phyloP scores from a whole-genome alignment of 176 grass and related monocot species.

The Ananas comosus region DNA sequence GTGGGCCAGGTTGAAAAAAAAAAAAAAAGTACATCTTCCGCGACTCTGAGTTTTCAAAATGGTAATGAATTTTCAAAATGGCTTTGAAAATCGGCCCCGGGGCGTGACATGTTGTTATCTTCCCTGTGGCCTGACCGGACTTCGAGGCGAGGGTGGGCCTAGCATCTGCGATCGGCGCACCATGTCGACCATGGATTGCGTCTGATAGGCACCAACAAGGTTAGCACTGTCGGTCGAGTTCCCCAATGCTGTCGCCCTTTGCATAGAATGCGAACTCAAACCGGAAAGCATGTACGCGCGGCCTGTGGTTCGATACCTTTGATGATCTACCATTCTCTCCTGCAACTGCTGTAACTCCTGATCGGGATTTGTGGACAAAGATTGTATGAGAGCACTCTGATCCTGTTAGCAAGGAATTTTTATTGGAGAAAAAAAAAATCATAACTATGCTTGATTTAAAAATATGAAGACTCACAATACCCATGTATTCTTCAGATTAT shows the following conservation, averaged over 20 bases:
- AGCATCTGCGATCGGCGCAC: slow-evolving; percentile 54
- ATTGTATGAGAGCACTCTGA: slow-evolving; percentile 46
- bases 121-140: neutral
- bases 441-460: neutral
- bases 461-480: too few relatives aligned
- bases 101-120: too few relatives aligned
- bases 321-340: slow-evolving; percentile 21
- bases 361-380: slow-evolving; percentile 63
- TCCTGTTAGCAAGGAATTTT: slow-evolving; percentile 29
- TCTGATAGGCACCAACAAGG: slow-evolving; percentile 35
- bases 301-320: slow-evolving; percentile 30
- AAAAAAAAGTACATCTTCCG: too few relatives aligned
- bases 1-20: too few relatives aligned
- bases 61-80: too few relatives aligned
- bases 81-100: too few relatives aligned
- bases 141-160: slow-evolving; percentile 17
- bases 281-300: slow-evolving; percentile 42
- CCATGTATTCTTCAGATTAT: too few relatives aligned
- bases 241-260: slow-evolving; percentile 38
- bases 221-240: slow-evolving; percentile 24
- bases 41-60: too few relatives aligned
- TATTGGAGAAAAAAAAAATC: neutral
- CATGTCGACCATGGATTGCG: slow-evolving; percentile 54
- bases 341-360: slow-evolving; percentile 44
- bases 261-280: slow-evolving; percentile 45